A percentile compares a stretch with the other conserved stretches of the same genome.
Conservation (phyloP, 2,329 filamentous ascomycete genomes). For the Calonectria crousiana region DNA sequence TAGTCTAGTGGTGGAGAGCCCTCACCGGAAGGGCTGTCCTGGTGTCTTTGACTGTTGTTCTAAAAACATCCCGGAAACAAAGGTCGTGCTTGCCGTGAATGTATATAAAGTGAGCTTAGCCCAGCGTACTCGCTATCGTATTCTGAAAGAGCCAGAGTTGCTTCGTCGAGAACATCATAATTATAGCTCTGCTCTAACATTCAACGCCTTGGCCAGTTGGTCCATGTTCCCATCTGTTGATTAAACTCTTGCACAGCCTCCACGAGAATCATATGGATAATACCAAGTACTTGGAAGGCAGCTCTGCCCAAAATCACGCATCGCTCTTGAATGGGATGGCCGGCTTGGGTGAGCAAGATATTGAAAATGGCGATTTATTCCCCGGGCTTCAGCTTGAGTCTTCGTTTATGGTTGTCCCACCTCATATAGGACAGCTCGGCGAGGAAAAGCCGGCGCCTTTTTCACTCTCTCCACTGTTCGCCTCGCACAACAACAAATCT, state of each 20-base stretch:
- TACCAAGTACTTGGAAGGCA: neutral
- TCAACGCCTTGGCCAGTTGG: neutral
- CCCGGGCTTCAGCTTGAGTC: neutral
- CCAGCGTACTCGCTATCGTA: neutral
- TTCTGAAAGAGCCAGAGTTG: neutral
- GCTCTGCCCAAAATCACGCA: neutral
- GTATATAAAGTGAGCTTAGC: neutral
- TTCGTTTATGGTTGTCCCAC: no score
- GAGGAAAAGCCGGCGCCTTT: neutral
- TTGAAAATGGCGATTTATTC: neutral
- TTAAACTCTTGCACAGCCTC: neutral
- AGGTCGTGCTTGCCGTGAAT: neutral
- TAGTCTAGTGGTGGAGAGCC: neutral
- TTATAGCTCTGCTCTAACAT: neutral
- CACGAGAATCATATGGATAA: neutral
- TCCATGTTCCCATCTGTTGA: neutral
- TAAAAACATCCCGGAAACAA: neutral
- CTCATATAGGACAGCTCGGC: neutral
- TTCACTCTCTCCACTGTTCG: neutral
- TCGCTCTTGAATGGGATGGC: neutral
- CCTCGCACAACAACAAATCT: neutral
- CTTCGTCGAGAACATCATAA: neutral
- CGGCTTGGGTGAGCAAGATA: neutral
- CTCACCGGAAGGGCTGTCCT: neutral
- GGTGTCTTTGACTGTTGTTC: neutral